These are phyloP conservation scores for Nemophila menziesii DNA, from an alignment of 257 asterid species.

Conservation along the genomic window DNA sequence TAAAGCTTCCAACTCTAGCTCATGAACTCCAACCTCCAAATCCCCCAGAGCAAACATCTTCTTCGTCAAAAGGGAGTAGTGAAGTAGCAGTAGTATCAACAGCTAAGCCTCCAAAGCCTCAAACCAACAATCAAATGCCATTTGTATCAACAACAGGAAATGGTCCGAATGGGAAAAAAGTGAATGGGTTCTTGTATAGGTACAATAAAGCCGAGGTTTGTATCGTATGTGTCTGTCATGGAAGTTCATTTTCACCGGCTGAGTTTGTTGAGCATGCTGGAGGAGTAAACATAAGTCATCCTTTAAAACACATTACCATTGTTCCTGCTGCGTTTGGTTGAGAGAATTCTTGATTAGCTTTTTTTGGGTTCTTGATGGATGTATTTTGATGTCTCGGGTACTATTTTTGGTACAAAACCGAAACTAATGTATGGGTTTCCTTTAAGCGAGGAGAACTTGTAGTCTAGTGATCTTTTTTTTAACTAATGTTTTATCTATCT, in stretches of 20 bases:
- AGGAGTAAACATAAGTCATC: slow-evolving; percentile 33
- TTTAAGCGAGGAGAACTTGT: neutral
- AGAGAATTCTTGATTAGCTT: neutral
- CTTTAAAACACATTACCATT: slow-evolving; percentile 51
- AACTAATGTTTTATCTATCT: too few species aligned
- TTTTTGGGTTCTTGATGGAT: neutral
- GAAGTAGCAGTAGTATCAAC: too few species aligned
- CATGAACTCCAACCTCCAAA: neutral
- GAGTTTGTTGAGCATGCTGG: slow-evolving; percentile 78
- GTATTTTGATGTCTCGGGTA: neutral
- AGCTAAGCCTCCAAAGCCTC: slow-evolving; percentile 10
- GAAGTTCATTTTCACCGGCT: slow-evolving; percentile 46
- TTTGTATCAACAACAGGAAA: slow-evolving; percentile 59
- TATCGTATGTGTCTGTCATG: slow-evolving; percentile 60
- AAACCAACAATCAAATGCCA: slow-evolving; percentile 22
- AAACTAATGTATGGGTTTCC: neutral
- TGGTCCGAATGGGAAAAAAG: slow-evolving; percentile 55
- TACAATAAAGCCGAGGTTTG: slow-evolving; percentile 37
- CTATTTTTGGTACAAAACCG: neutral
- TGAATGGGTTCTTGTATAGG: slow-evolving; percentile 44
- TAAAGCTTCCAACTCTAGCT: neutral
- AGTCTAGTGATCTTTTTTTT: neutral
- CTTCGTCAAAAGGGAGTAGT: slow-evolving; percentile 2
- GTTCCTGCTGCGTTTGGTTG: slow-evolving; percentile 20
- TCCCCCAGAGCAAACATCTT: slow-evolving; percentile 1